Evolutionary conservation across 2,329 filamentous ascomycete genomes (phyloP), one percentile per base, ranked within the genome.

Genomic region (Pestalotiopsis sp.): DNA sequence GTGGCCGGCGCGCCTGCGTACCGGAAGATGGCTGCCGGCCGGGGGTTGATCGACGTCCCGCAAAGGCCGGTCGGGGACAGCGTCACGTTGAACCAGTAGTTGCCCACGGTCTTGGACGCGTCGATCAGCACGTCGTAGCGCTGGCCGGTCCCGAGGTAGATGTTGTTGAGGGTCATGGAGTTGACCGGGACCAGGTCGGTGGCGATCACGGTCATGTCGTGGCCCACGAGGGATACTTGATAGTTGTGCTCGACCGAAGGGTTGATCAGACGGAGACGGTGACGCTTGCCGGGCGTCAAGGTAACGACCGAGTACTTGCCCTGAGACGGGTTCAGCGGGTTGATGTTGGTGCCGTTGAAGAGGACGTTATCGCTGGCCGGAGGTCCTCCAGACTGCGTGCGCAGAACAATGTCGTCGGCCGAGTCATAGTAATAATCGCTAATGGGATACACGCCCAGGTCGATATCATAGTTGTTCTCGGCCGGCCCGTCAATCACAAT

Each of bases 101-200:
- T 82, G 2, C 72, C 67, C 11, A 73, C 69, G 1, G 45, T 2
- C 66, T 78, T 69, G 66, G 73, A 76, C 14, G 81, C 84, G 41
- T 83, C 79, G 61, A 87, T 80, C 52, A 86, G 80, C n/a, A 87
- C 80, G 70, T 87, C 84, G 69, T 80, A 81, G 38, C 87, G 78
- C 76, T 77, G 82, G 64, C 78, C 83, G 63, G 89, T 80, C 39
- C 80, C 86, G 3, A 90, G 76, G 58, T 82, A 86, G 36, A 90
- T 78, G n/a, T 82, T 79, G 11, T 82, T 78, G 0, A 84, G 84
- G 0, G 80, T 80, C 69, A 85, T 86, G 0, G 88, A 84, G 58
- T 81, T 75, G 68, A 88, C 77, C 0, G 84, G 82, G 0, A 88
- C 85, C n/a, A 87, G 84, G 70, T 89, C 87, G 56, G 80, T 83